Evolutionary conservation across 306 rosid species (phyloP).

Genomic region (Arachis stenosperma): DNA sequence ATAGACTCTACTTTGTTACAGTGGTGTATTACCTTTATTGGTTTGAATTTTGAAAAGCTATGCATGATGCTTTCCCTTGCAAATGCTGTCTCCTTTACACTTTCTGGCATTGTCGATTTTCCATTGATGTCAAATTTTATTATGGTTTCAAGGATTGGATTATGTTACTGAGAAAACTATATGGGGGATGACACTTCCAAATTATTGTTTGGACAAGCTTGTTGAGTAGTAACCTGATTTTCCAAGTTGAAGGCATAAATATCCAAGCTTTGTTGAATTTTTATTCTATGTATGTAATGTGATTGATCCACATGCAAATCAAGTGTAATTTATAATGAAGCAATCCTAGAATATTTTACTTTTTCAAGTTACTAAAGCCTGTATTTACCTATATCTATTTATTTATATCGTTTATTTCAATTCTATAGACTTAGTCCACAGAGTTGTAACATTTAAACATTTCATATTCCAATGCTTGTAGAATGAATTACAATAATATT

Average conservation of each 20-base stretch:
- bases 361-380: background rate
- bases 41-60: slow-evolving; percentile 4
- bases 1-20: background rate
- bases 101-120: background rate
- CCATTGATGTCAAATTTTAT: background rate
- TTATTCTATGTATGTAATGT: background rate
- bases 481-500: background rate
- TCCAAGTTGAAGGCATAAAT: background rate
- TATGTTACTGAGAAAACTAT: background rate
- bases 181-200: slow-evolving; percentile 19
- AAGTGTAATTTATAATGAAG: background rate
- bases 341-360: background rate
- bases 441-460: background rate
- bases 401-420: background rate
- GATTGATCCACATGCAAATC: background rate
- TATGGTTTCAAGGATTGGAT: slow-evolving; percentile 22
- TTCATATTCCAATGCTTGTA: background rate
- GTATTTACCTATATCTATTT: background rate
- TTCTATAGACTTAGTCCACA: background rate
- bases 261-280: background rate
- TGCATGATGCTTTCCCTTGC: background rate
- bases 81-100: background rate
- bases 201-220: background rate
- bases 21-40: background rate
- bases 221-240: background rate